Evolutionary conservation across 2,329 filamentous ascomycete genomes (phyloP).

Genomic region (Fusarium penzigii): DNA sequence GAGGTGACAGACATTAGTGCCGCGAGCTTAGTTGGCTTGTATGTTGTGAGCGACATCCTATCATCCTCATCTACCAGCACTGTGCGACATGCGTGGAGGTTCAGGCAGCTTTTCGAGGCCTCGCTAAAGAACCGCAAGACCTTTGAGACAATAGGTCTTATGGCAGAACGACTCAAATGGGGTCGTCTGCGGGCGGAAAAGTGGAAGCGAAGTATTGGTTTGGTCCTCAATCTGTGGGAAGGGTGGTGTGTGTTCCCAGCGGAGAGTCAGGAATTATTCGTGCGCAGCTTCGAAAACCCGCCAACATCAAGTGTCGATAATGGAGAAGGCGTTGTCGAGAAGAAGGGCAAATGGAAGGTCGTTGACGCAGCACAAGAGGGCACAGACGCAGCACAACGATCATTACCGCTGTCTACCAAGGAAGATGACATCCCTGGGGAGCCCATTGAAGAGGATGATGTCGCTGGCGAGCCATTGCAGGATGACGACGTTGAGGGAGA

Average conservation of each 20-base stretch:
- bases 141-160: constrained; percentile 73
- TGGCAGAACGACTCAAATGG: constrained; percentile 74
- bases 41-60: constrained; percentile 75
- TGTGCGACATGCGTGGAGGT: constrained; percentile 84
- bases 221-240: constrained; percentile 71
- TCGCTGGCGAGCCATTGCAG: constrained; percentile 40
- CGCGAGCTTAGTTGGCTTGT: constrained; percentile 78
- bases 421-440: constrained; percentile 53
- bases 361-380: constrained; percentile 41
- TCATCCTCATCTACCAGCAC: constrained; percentile 75
- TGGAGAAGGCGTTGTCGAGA: constrained; percentile 29
- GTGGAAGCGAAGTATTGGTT: constrained; percentile 75
- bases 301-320: constrained; percentile 44
- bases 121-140: constrained; percentile 67
- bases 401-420: constrained; percentile 30
- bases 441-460: constrained; percentile 43
- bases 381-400: constrained; percentile 6
- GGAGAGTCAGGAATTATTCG: constrained; percentile 71
- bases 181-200: constrained; percentile 80
- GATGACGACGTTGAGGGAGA: constrained; percentile 54
- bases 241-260: constrained; percentile 73
- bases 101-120: constrained; percentile 75
- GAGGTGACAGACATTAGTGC: constrained; percentile 64
- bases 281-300: constrained; percentile 69
- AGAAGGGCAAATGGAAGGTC: constrained; percentile 50